Conservation (phyloP, 1,284 basidiomycete genomes). For the Chalciporus sp. region DNA sequence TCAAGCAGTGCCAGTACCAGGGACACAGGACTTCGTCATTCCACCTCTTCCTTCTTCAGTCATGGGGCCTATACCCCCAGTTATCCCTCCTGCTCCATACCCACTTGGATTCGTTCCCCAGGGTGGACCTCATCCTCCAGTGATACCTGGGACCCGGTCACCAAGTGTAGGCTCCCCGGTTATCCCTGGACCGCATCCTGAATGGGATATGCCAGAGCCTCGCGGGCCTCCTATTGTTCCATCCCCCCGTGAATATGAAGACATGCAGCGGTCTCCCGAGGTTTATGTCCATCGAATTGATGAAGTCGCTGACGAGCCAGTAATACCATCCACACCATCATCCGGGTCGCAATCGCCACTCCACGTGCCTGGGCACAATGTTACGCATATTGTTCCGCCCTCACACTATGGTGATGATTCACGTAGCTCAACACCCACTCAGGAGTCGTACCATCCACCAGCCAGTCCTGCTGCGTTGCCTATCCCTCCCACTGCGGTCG, state of each 20-base stretch:
- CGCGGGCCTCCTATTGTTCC: slow-evolving; percentile 13
- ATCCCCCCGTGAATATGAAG: slow-evolving; percentile 22
- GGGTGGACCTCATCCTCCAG: slow-evolving; percentile 16
- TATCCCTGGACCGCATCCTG: slow-evolving; percentile 24
- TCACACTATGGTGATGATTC: slow-evolving; percentile 16
- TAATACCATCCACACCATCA: slow-evolving; percentile 27
- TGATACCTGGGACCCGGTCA: slow-evolving; percentile 29
- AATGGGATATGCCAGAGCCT: slow-evolving; percentile 33
- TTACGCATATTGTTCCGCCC: slow-evolving; percentile 17
- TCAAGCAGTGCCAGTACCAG: neutral
- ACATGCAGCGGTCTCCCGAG: slow-evolving; percentile 5
- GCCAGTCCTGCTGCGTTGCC: slow-evolving; percentile 17
- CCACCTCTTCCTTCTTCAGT: slow-evolving; percentile 24
- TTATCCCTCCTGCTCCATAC: slow-evolving; percentile 19
- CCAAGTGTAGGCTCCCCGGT: slow-evolving; percentile 19
- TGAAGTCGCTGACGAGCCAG: slow-evolving; percentile 19
- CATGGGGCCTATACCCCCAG: slow-evolving; percentile 19
- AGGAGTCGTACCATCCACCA: slow-evolving; percentile 22
- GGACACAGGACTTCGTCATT: slow-evolving; percentile 17
- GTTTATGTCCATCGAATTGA: slow-evolving; percentile 6
- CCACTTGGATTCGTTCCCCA: slow-evolving; percentile 38
- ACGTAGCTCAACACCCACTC: slow-evolving; percentile 28
- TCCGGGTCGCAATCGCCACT: slow-evolving; percentile 19
- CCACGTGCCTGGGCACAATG: slow-evolving; percentile 23
- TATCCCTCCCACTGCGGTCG: slow-evolving; percentile 6